Base-by-base conservation (phyloP, 345 rosid genomes). In the Erucastrum elatum region DNA sequence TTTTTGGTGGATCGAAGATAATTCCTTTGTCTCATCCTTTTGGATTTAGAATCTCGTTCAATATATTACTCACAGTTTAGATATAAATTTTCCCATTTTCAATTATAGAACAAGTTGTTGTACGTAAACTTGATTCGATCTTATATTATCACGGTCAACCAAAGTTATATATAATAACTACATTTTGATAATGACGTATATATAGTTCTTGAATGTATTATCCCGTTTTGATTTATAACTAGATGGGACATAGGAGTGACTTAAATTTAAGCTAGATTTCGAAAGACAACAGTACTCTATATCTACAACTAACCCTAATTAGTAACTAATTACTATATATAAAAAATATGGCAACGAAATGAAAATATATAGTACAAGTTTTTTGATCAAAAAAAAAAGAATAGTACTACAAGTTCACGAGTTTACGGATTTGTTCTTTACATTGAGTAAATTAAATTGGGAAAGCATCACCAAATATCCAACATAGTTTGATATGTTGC, bases 11-110 rank as follows among this genome's bases (percentile, higher is more conserved):
- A 78, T 78, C 69, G 58, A 66, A 66, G 69, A 78, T 78, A 34
- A 78, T 78, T 72, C 82, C 82, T 72, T 78, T 78, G 82, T 78
- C 77, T 67, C 74, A 49, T 78, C 61, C 82, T 72, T 78, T 78
- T 78, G 77, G 82, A 78, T 66, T 67, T 11, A 78, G 82, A 78
- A 78, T 72, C 21, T 8, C 12, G 4, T 72, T 72, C 35, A 71
- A 44, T 72, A 65, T 39, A 66, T 44, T 78, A 78, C 9, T 78
- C 34, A 72, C 17, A 8, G 13, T 64, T 59, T 46, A 58, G 31
- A 66, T 30, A 41, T 29, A 77, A 30, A 1, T 3, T n/a, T n/a
- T 71, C 2, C 21, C 35, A 26, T 12, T 1, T 41, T 65, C 66
- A 66, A 72, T 72, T 72, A 78, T 72, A 51, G 63, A 66, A 66